These are phyloP conservation scores for Rutstroemia sp. DNA, from an alignment of 2,329 filamentous ascomycete species.

Conservation along the genomic window DNA sequence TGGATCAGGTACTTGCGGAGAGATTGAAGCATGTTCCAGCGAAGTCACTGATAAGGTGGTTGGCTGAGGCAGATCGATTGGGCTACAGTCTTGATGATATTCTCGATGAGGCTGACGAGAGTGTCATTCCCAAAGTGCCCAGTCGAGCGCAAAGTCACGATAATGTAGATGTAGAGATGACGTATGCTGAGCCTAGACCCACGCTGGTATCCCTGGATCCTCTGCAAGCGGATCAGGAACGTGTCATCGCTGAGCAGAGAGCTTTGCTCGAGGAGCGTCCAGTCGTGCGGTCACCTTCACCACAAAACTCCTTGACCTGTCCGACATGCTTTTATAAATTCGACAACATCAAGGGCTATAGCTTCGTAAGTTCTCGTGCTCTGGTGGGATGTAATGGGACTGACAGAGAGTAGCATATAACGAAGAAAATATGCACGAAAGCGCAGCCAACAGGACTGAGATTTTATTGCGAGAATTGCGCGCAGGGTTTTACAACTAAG, in stretches of 20 bases:
- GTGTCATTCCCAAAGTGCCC: slow-evolving; percentile 13
- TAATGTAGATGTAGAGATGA: neutral
- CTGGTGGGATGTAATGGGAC: neutral
- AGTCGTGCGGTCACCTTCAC: neutral
- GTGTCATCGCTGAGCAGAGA: neutral
- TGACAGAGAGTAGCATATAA: slow-evolving; percentile 8
- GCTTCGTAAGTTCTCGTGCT: slow-evolving; percentile 2
- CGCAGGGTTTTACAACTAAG: slow-evolving; percentile 16
- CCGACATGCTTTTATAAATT: slow-evolving; percentile 2
- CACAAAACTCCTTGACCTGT: neutral
- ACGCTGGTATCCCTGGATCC: slow-evolving; percentile 2
- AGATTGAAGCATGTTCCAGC: slow-evolving; percentile 19
- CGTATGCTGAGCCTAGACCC: neutral
- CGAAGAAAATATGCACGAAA: slow-evolving; percentile 12
- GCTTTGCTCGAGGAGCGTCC: neutral
- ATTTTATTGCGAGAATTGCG: slow-evolving; percentile 7
- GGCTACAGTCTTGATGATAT: slow-evolving; percentile 25
- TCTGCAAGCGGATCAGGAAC: slow-evolving; percentile 10
- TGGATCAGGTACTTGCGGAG: slow-evolving; percentile 17
- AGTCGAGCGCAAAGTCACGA: slow-evolving; percentile 1
- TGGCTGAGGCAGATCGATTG: slow-evolving; percentile 22
- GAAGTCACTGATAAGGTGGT: slow-evolving; percentile 20
- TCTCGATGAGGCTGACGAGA: slow-evolving; percentile 21
- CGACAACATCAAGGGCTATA: slow-evolving; percentile 2
- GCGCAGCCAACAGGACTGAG: neutral